Base-by-base conservation (phyloP, 192 early-diverging fungal species). In the Coemansia sp. region DNA sequence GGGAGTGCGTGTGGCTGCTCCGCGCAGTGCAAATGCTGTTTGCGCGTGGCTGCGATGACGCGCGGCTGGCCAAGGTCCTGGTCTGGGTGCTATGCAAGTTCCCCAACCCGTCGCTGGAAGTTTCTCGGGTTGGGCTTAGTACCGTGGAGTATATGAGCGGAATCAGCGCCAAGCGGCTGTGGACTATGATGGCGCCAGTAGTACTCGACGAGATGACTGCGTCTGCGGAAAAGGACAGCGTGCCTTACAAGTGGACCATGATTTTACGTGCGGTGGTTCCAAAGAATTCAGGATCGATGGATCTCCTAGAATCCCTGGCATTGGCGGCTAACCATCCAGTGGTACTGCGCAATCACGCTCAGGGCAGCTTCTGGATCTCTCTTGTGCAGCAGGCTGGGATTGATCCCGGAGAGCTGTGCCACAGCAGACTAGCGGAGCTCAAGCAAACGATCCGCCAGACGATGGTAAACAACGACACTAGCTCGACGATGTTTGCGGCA, bases 361-460 rank as follows among this genome's bases (percentile, higher is more conserved):
- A 89, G 47, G 83, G 86, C 47, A 92, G 95, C 62, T 80, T 91
- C 62, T 98, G 96, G 96, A 90, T 98, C 63, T 78, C 88, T 11
- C 85, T 97, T 35, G 87, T 91, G 65, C 94, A 92, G 80, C 86
- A 91, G 14, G 82, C 90, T 14, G 78, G 86, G n/a, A 76, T 90
- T 19, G 86, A 93, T 66, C 91, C 91, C 23, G 88, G 88, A 11
- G 86, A 89, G 19, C 76, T 91, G 21, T 87, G 87, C 42, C 50
- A 78, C 46, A 68, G 70, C 21, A 70, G 80, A 37, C 73, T 75
- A 14, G 50, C 69, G 1, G 72, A 61, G 37, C 85, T 91, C 43
- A 63, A 77, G 59, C 78, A 82, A 42, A 67, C 83, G 1, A 84
- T 90, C 17, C 69, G 80, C 50, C 57, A 84, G 10, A 67, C 69